phyloP scores from a whole-genome alignment of 2,329 filamentous ascomycete species.

The Shiraia bambusicola region DNA sequence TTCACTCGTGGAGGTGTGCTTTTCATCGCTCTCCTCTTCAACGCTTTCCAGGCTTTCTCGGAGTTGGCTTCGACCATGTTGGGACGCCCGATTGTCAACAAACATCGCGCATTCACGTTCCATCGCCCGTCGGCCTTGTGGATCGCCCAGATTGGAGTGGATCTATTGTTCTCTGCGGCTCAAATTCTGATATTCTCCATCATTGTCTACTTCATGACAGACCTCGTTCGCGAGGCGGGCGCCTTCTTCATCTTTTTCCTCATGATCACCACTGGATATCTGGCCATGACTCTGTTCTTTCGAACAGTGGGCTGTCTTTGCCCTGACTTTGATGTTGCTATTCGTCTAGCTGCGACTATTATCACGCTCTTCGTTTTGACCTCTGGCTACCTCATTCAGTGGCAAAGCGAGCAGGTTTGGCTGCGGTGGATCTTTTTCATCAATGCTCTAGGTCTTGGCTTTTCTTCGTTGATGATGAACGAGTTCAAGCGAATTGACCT shows the following conservation, averaged over 20 bases:
- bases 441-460: conserved; percentile 74
- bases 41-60: conserved; percentile 82
- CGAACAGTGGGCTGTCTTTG: conserved; percentile 63
- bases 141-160: conserved; percentile 80
- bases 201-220: conserved; percentile 55
- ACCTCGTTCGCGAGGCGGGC: conserved; percentile 48
- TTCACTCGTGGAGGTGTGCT: conserved; percentile 81
- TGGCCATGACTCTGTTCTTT: conserved; percentile 51
- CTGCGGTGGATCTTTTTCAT: conserved; percentile 82
- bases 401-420: conserved; percentile 73
- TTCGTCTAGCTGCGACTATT: conserved; percentile 74
- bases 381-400: conserved; percentile 81
- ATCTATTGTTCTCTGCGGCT: conserved; percentile 68
- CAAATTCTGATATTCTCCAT: conserved; percentile 60
- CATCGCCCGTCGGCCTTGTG: conserved; percentile 79
- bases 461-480: conserved; percentile 81
- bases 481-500: conserved; percentile 73
- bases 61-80: conserved; percentile 76
- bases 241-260: conserved; percentile 53
- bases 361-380: conserved; percentile 83
- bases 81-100: conserved; percentile 75
- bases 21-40: conserved; percentile 79
- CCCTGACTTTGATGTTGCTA: conserved; percentile 81
- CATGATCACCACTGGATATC: conserved; percentile 45
- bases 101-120: conserved; percentile 81